Percentiles rank a stretch among this genome's conserved stretches.
Conservation (phyloP, 2,329 filamentous ascomycete species). For the Scleromitrula shiraiana region DNA sequence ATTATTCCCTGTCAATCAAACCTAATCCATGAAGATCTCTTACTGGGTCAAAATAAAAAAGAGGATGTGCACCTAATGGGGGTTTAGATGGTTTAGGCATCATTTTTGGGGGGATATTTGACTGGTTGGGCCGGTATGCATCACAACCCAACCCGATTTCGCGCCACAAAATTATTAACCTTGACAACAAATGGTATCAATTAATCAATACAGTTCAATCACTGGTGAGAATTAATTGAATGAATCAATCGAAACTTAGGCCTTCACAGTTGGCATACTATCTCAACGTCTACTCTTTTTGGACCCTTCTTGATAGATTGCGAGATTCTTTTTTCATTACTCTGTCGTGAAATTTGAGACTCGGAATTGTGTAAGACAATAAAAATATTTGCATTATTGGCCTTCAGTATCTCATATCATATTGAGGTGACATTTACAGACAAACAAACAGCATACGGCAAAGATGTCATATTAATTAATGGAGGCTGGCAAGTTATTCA, state of each 20-base stretch:
- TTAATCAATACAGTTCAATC: no score
- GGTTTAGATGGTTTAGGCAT: conserved; percentile 5
- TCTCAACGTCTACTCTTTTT: no score
- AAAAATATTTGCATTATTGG: neutral
- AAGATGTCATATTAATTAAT: no score
- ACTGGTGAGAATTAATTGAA: no score
- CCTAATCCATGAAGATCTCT: conserved; percentile 11
- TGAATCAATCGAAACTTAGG: no score
- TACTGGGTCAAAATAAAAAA: conserved; percentile 5
- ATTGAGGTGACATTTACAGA: neutral
- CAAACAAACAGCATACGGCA: neutral
- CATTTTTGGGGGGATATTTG: conserved; percentile 1
- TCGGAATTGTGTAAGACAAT: neutral
- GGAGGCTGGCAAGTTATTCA: no score
- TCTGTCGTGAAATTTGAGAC: neutral
- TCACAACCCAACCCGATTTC: conserved; percentile 37
- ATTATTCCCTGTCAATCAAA: conserved; percentile 4
- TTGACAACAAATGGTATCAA: conserved; percentile 1
- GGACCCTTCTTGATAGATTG: neutral
- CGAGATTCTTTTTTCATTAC: neutral
- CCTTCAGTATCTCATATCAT: neutral
- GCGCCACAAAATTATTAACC: conserved; percentile 12
- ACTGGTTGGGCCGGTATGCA: conserved; percentile 33
- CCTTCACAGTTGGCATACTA: no score
- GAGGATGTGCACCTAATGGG: conserved; percentile 2